Evolutionary conservation across 2,329 filamentous ascomycete genomes (phyloP).

Genomic region (Colletotrichum sp.): DNA sequence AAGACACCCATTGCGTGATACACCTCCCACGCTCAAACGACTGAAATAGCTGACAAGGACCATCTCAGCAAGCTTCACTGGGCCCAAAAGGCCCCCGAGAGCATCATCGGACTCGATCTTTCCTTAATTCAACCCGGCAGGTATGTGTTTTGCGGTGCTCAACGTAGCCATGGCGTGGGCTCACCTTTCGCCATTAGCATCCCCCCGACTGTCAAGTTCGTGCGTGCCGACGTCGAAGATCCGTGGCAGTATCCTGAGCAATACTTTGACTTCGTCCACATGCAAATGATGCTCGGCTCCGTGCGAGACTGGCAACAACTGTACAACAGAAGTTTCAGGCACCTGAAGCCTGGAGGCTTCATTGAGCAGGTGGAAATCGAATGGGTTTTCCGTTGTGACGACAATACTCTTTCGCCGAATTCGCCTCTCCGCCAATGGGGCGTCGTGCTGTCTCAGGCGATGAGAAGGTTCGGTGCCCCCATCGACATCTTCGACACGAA

Average conservation of each 20-base stretch:
- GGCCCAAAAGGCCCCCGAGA: slow-evolving; percentile 20
- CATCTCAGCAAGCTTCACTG: slow-evolving; percentile 2
- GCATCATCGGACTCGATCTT: slow-evolving; percentile 43
- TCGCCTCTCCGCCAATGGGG: slow-evolving; percentile 74
- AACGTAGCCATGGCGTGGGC: background rate
- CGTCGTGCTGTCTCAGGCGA: slow-evolving; percentile 69
- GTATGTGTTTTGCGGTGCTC: slow-evolving; percentile 37
- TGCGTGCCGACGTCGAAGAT: slow-evolving; percentile 78
- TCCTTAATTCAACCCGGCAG: slow-evolving; percentile 45
- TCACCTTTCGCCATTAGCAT: slow-evolving; percentile 56
- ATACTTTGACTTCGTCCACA: slow-evolving; percentile 83
- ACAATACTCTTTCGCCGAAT: slow-evolving; percentile 62
- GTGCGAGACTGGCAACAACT: slow-evolving; percentile 77
- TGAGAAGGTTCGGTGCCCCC: slow-evolving; percentile 67
- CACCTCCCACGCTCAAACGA: background rate
- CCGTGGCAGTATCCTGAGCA: slow-evolving; percentile 61
- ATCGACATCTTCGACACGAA: slow-evolving; percentile 60
- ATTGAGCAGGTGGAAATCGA: slow-evolving; percentile 93
- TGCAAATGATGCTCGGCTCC: slow-evolving; percentile 80
- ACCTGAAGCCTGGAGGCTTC: slow-evolving; percentile 78
- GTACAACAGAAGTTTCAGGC: slow-evolving; percentile 65
- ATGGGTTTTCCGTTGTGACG: slow-evolving; percentile 75
- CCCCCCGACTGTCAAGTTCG: slow-evolving; percentile 71
- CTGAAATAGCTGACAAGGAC: background rate
- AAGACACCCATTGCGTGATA: slow-evolving; percentile 35